phyloP scores from a whole-genome alignment of 2,329 filamentous ascomycete species.

The Aspergillus ruber region DNA sequence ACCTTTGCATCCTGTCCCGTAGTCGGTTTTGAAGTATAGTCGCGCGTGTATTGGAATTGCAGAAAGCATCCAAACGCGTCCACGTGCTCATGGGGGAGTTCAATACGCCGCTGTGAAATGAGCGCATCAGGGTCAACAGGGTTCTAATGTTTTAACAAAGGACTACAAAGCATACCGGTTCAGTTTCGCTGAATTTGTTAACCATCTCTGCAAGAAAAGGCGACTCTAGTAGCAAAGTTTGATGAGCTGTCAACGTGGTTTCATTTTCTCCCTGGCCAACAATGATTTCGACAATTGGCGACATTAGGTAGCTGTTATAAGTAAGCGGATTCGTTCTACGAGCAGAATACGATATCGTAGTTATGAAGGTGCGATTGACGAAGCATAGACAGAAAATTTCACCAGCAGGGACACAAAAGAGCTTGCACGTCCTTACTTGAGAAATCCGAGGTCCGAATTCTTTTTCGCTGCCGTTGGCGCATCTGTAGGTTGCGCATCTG shows the following conservation, averaged over 20 bases:
- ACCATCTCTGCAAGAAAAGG: slow-evolving; percentile 65
- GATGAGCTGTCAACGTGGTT: slow-evolving; percentile 68
- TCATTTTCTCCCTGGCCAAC: slow-evolving; percentile 56
- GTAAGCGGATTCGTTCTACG: slow-evolving; percentile 5
- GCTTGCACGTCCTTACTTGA: slow-evolving; percentile 19
- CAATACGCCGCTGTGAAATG: slow-evolving; percentile 55
- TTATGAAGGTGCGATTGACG: background rate
- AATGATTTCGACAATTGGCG: slow-evolving; percentile 62
- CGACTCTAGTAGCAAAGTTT: slow-evolving; percentile 66
- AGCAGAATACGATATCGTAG: background rate
- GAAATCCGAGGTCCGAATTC: slow-evolving; percentile 18
- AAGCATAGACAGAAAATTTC: background rate
- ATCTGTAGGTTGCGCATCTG: slow-evolving; percentile 15
- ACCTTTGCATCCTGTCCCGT: slow-evolving; percentile 58
- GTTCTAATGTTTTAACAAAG: slow-evolving; percentile 8
- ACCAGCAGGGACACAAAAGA: background rate
- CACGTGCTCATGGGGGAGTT: slow-evolving; percentile 61
- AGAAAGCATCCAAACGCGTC: slow-evolving; percentile 73
- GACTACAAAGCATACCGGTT: slow-evolving; percentile 45
- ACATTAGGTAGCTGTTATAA: slow-evolving; percentile 51
- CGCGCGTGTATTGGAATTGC: slow-evolving; percentile 75
- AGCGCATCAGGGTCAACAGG: slow-evolving; percentile 1
- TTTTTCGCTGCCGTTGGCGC: slow-evolving; percentile 12
- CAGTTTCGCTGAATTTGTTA: slow-evolving; percentile 55
- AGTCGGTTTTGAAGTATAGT: slow-evolving; percentile 68